These are phyloP conservation scores for Agastache rugosa DNA, from an alignment of 257 asterid species.

Conservation along the genomic window DNA sequence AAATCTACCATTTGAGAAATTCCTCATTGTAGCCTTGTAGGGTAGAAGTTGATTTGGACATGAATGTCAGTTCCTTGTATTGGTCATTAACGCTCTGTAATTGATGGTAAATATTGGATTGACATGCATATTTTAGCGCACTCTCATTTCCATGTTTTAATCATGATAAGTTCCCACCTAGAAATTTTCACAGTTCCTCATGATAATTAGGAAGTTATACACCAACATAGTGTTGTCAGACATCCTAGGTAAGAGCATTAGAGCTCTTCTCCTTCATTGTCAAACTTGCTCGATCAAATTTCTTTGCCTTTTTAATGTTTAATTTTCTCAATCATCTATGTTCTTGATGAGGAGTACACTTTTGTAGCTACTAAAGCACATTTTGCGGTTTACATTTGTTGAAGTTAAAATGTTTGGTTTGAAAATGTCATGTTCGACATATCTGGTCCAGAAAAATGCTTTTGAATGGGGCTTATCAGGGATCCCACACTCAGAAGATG, in stretches of 20 bases:
- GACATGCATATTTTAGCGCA: not conserved
- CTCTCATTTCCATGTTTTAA: not conserved
- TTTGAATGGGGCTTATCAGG: conserved; percentile 89
- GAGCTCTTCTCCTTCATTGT: too few relatives aligned
- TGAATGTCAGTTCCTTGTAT: not conserved
- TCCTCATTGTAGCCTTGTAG: not conserved
- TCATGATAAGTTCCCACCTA: not conserved
- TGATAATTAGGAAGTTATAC: not conserved
- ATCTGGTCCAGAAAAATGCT: conserved; percentile 79
- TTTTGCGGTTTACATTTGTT: not conserved
- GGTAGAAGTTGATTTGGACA: not conserved
- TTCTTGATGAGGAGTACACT: not conserved
- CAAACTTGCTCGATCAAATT: not conserved
- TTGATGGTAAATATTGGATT: not conserved
- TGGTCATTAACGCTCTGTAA: not conserved
- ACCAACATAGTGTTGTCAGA: not conserved
- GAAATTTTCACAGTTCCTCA: not conserved
- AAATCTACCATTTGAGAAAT: not conserved
- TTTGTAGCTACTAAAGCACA: conserved; percentile 2
- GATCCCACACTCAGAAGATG: conserved; percentile 97
- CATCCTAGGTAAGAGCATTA: not conserved
- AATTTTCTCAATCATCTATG: not conserved
- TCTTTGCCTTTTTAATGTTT: not conserved
- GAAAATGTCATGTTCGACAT: conserved; percentile 11
- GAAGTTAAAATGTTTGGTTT: not conserved